Base-by-base conservation (phyloP, 139 green algal species). In the Chlorella sorokiniana region DNA sequence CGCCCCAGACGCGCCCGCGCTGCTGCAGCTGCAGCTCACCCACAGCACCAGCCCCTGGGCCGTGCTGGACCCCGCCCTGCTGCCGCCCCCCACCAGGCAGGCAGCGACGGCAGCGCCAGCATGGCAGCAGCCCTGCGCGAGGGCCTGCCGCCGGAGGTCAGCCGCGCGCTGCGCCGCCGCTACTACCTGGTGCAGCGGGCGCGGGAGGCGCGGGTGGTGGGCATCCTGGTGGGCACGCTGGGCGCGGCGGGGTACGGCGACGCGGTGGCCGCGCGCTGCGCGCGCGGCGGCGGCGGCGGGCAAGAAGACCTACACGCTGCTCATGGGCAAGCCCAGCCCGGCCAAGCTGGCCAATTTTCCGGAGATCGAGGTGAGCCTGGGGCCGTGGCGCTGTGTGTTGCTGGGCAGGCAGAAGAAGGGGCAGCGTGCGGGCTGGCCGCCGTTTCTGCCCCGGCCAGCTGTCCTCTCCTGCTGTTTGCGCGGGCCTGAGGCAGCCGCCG, bases 321-420 rank as follows among this genome's bases (percentile, higher is more conserved):
- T 98, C 11, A 92, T 98, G 84, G 96, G 95, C 35, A 97, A 96
- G 79, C 93, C 93, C 59, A 98, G 87, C 80, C 95, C 96, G 18
- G 92, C 93, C 74, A 99, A 99, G 91, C 91, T 99, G 75, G 96
- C 95, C 65, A 99, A 99, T 84, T 99, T 98, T 77, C 94, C 94
- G 9, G 96, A 99, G 86, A 88, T 94, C n/a, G 90, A 93, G n/a
- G 85, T 88, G 33, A 90, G 85, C 1, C 25, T 29, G 40, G 3
- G 4, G 38, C 7, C n/a, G 56, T 65, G 23, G 56, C n/a, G n/a
- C n/a, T n/a, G n/a, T n/a, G n/a, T n/a, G n/a, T n/a, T n/a, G n/a
- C n/a, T n/a, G n/a, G n/a, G n/a, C n/a, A n/a, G n/a, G n/a, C n/a
- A n/a, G n/a, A n/a, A n/a, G n/a, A n/a, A n/a, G n/a, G n/a, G n/a